These are phyloP conservation scores for Endotrypanum monterogeii DNA, from an alignment of 208 protist genomes.

Conservation along the genomic window DNA sequence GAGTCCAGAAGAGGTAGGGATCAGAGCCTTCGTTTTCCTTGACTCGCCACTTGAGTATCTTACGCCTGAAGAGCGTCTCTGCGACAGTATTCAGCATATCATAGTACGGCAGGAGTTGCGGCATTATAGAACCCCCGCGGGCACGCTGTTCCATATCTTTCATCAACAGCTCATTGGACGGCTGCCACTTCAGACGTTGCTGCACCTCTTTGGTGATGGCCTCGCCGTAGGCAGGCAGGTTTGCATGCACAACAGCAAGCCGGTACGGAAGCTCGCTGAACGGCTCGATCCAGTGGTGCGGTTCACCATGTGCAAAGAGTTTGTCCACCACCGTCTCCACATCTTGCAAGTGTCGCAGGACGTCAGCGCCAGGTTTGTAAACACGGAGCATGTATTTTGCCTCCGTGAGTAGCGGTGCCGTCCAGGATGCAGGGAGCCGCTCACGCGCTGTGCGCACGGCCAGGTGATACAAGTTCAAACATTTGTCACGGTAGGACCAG, in stretches of 20 bases:
- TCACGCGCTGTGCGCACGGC: slow-evolving; percentile 81
- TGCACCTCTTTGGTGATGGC: slow-evolving; percentile 68
- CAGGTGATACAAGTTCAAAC: slow-evolving; percentile 81
- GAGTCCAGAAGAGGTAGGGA: slow-evolving; percentile 85
- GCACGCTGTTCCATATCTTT: slow-evolving; percentile 73
- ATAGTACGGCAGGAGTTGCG: slow-evolving; percentile 73
- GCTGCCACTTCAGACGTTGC: slow-evolving; percentile 39
- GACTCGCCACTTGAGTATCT: slow-evolving; percentile 79
- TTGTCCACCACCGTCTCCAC: slow-evolving; percentile 74
- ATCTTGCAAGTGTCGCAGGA: slow-evolving; percentile 62
- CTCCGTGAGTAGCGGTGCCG: slow-evolving; percentile 77
- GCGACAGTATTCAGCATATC: slow-evolving; percentile 61
- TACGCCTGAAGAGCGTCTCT: slow-evolving; percentile 68
- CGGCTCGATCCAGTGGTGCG: slow-evolving; percentile 83
- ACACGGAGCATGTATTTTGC: slow-evolving; percentile 81
- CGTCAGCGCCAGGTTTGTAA: slow-evolving; percentile 66
- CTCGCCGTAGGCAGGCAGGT: slow-evolving; percentile 77
- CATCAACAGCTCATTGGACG: slow-evolving; percentile 68
- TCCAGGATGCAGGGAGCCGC: slow-evolving; percentile 82
- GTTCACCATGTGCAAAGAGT: slow-evolving; percentile 74
- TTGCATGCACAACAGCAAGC: slow-evolving; percentile 79
- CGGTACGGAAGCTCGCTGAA: slow-evolving; percentile 77
- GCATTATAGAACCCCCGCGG: slow-evolving; percentile 46
- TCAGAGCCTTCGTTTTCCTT: slow-evolving; percentile 75
- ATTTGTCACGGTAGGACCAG: slow-evolving; percentile 73